Base-by-base conservation (phyloP, 495 filamentous ascomycete genomes). In the Jackrogersella multiformis region DNA sequence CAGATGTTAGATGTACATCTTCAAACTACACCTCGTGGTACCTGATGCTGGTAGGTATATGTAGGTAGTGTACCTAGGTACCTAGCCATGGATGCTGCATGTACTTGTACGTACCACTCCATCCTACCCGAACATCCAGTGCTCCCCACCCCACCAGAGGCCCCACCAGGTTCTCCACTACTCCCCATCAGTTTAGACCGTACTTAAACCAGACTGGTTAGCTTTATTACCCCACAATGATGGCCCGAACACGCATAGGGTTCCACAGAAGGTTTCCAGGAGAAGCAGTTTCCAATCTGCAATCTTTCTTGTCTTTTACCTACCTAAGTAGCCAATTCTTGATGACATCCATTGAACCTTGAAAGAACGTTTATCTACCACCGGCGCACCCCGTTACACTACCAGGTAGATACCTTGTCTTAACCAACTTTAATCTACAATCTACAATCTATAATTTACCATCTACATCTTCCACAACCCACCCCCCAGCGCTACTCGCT, bases 311-410 rank as follows among this genome's bases (percentile, higher is more conserved):
- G 45, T 44, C 39, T 15, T 52, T 42, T n/a, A n/a, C n/a, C n/a
- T n/a, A n/a, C n/a, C n/a, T n/a, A n/a, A n/a, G n/a, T n/a, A n/a
- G n/a, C n/a, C n/a, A 20, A 24, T 21, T 46, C 42, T 24, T 58
- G 55, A 64, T 61, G 67, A 65, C 55, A 64, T n/a, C n/a, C n/a
- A n/a, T n/a, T n/a, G 36, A 45, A 30, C 26, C 26, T 4, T 4
- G 26, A 30, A 7, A 46, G 42, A 46, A 69, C 60, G 61, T 69
- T 69, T 69, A 69, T 64, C 67, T 69, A 69, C n/a, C n/a, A 69
- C 67, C 67, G 67, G 67, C 32, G 66, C 61, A 49, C 60, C 67
- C 61, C 56, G 67, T 69, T 65, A 69, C 67, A 69, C 67, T 54
- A 42, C 56, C n/a, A n/a, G n/a, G n/a, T n/a, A n/a, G 7, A 49